Percentiles rank a stretch among this genome's conserved stretches.
These are phyloP conservation scores for Trichoderma guizhouense DNA, from an alignment of 2,329 filamentous ascomycete genomes.

Conservation along the genomic window DNA sequence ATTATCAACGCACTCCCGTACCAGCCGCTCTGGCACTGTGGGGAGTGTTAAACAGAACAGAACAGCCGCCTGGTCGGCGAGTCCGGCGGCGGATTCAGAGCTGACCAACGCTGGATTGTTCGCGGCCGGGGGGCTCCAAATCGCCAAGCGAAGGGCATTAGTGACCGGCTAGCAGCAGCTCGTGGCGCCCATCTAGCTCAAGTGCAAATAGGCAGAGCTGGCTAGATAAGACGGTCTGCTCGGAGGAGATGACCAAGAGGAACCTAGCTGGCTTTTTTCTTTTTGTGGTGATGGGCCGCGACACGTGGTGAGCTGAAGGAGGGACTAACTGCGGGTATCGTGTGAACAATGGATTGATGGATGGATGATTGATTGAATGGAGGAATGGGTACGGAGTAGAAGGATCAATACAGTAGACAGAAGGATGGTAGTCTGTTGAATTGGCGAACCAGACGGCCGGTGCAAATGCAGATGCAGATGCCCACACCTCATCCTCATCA, in stretches of 20 bases:
- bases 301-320: background rate
- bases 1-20: background rate
- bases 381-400: background rate
- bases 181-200: background rate
- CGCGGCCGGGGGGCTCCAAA: background rate
- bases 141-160: constrained; percentile 2
- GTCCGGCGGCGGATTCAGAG: constrained; percentile 12
- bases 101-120: constrained; percentile 4
- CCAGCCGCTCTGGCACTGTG: background rate
- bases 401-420: background rate
- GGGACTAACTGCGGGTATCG: background rate
- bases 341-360: background rate
- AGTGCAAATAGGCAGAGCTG: background rate
- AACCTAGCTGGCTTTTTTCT: background rate
- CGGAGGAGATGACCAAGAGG: constrained; percentile 2
- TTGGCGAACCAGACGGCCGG: constrained; percentile 3
- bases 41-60: background rate
- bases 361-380: background rate
- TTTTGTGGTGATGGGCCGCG: background rate
- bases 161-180: background rate
- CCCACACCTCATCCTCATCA: background rate
- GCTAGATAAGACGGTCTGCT: background rate
- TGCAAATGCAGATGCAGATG: background rate
- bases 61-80: constrained; percentile 7
- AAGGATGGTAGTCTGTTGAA: background rate